Base-by-base conservation (phyloP, 1,284 basidiomycete genomes). In the Cryptococcus sp. region DNA sequence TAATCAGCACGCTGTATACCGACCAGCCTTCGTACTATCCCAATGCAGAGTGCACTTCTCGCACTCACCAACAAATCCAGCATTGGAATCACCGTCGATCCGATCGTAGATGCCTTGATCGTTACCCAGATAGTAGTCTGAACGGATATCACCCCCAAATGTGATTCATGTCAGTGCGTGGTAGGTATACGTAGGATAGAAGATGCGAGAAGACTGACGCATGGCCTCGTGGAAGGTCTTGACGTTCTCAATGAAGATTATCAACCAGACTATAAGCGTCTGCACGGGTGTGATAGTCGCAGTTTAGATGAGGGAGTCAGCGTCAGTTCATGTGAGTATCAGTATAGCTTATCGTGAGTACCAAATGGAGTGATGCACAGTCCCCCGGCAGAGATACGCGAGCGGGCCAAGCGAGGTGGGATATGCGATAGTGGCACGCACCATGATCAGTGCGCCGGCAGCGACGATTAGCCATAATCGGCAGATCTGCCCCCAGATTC, bases 181-280 rank as follows among this genome's bases (percentile, higher is more conserved):
- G 10, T 35, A 10, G 13, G 8, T 35, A 10, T 10, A 13, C 4
- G 31, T 10, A 35, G 31, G 10, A 13, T 35, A 25, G n/a, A 3
- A 22, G 22, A 15, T 11, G 10, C 31, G n/a, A 49, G 15, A 16
- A 19, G 8, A 53, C 69, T 38, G 38, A 72, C 70, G 57, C 60
- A 70, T 68, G 7, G 56, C 61, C 17, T 68, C 48, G 10, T 62
- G 46, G 48, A 69, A 72, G 2, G 54, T 57, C 47, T 70, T 48
- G 16, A 67, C 61, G 50, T 73, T 71, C 54, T 73, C 59, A 22
- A 65, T 61, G 35, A 73, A 62, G 41, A 73, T 65, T 57, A 73
- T 61, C 13, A 69, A 51, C 65, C 66, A 71, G 0, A 64, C 61
- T 13, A 60, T 50, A 16, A 64, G 39, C 1, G 55, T 53, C 67